phyloP scores from a whole-genome alignment of 2,329 filamentous ascomycete species.

The Daldinia sp. region DNA sequence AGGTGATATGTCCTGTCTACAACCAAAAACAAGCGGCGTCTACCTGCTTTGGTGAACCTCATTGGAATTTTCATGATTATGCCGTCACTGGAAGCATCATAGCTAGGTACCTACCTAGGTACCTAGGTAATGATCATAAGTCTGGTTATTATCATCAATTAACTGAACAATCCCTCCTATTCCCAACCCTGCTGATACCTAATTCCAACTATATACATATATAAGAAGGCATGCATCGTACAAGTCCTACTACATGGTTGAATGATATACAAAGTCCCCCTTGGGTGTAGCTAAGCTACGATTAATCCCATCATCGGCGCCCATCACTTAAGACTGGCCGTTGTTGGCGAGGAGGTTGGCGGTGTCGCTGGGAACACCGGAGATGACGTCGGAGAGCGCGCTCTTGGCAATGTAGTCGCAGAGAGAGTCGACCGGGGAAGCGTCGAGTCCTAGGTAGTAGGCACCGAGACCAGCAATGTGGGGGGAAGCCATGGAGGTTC shows the following conservation, averaged over 20 bases:
- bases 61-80: neutral
- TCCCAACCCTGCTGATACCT: neutral
- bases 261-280: neutral
- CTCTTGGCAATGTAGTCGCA: slow-evolving; percentile 52
- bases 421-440: slow-evolving; percentile 50
- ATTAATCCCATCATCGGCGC: neutral
- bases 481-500: slow-evolving; percentile 69
- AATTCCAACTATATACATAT: slow-evolving; percentile 5
- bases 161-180: neutral
- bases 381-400: slow-evolving; percentile 52
- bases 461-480: slow-evolving; percentile 68
- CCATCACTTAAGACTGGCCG: slow-evolving; percentile 33
- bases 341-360: slow-evolving; percentile 49
- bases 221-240: neutral
- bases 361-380: slow-evolving; percentile 46
- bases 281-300: neutral
- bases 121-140: too few species aligned
- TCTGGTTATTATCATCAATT: neutral
- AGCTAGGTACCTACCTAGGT: neutral
- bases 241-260: neutral
- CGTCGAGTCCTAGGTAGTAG: slow-evolving; percentile 61
- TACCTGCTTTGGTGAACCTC: too few species aligned
- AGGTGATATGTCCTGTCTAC: too few species aligned
- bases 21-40: too few species aligned
- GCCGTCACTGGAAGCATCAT: neutral